phyloP scores from a whole-genome alignment of 2,329 filamentous ascomycete genomes.

The Colletotrichum sp. region DNA sequence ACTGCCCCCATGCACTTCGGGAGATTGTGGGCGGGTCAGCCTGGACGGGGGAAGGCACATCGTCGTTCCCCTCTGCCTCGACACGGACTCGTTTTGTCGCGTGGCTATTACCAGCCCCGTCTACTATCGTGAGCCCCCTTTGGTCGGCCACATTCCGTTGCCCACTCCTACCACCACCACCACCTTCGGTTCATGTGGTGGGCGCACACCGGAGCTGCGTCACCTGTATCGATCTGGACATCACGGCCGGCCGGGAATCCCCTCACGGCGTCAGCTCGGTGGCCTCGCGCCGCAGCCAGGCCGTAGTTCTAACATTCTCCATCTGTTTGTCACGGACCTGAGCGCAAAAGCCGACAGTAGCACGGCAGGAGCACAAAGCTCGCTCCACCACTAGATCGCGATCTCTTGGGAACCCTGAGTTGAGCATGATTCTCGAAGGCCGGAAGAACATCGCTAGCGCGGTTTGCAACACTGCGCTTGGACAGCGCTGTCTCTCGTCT shows the following conservation, averaged over 20 bases:
- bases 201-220: neutral
- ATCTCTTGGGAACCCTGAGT: neutral
- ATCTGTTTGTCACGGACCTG: neutral
- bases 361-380: neutral
- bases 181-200: neutral
- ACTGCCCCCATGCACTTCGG: neutral
- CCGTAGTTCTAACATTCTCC: neutral
- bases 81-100: neutral
- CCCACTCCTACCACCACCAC: neutral
- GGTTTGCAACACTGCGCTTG: neutral
- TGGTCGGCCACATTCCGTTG: slow-evolving; percentile 11
- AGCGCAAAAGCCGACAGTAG: neutral
- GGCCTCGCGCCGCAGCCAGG: neutral
- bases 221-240: slow-evolving; percentile 7
- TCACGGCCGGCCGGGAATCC: slow-evolving; percentile 5
- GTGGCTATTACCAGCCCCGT: neutral
- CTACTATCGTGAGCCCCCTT: neutral
- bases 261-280: neutral
- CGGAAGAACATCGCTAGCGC: neutral
- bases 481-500: neutral
- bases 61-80: neutral
- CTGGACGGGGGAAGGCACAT: slow-evolving; percentile 3
- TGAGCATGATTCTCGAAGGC: slow-evolving; percentile 11
- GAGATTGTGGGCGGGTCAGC: slow-evolving; percentile 17
- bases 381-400: neutral